These are phyloP conservation scores for Helichrysum umbraculigerum DNA, from an alignment of 129 eudicot species.

Conservation along the genomic window DNA sequence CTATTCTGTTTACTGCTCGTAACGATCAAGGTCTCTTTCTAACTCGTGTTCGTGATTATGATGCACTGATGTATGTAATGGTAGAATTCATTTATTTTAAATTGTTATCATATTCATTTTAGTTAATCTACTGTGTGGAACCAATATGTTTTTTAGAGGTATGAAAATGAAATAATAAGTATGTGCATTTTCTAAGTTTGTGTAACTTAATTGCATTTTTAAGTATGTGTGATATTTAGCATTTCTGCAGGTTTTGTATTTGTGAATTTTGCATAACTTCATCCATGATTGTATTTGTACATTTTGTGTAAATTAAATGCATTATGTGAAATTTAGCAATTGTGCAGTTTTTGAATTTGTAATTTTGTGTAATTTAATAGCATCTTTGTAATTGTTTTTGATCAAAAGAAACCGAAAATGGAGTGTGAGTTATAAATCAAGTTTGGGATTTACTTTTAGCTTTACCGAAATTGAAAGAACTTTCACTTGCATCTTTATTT, in stretches of 20 bases:
- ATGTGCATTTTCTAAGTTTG: too few species aligned
- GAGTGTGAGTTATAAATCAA: neutral
- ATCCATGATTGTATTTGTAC: too few species aligned
- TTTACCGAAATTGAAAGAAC: too few species aligned
- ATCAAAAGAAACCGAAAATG: neutral
- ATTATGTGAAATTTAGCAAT: too few species aligned
- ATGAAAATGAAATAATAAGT: too few species aligned
- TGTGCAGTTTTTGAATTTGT: neutral
- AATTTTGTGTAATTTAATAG: neutral
- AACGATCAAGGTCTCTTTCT: constrained; percentile 67
- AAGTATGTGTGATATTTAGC: neutral
- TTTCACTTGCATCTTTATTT: neutral
- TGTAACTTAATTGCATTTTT: too few species aligned
- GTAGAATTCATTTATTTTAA: neutral
- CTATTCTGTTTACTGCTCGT: constrained; percentile 78
- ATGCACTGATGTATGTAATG: neutral
- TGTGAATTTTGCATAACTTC: neutral
- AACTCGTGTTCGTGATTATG: neutral
- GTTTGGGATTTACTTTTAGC: too few species aligned
- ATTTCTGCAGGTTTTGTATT: neutral
- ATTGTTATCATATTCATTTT: too few species aligned
- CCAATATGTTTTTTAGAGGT: too few species aligned
- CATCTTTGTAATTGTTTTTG: neutral
- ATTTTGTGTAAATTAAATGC: too few species aligned
- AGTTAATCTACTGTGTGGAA: too few species aligned